Base-by-base conservation (phyloP, 768 basidiomycete genomes). In the Panellus pusillus region DNA sequence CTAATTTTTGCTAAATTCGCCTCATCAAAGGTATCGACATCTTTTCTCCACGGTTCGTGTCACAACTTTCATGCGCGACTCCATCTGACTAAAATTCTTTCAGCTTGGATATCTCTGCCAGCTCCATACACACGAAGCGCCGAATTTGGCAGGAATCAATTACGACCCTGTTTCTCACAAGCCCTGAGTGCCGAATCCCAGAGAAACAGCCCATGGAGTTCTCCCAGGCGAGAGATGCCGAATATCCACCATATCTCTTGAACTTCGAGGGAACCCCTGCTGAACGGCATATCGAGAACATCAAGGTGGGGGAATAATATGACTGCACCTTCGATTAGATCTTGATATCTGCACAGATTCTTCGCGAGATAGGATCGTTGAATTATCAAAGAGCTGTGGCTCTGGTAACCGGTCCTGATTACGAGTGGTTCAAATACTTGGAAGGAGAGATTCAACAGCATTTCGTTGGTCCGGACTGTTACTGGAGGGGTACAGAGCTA, bases 121-220 rank as follows among this genome's bases (percentile, higher is more conserved):
- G 74, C 1, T 87, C 84, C 1, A 68, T 77, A 6, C 90, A 92
- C 65, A 74, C 79, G 14, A 81, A 74, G 53, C 78, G 88, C 14
- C 79, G 90, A 5, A 86, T 92, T 13, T 89, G 88, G 87, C 89
- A 92, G 65, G 90, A 92, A 67, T 77, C 86, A 4, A 74, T 91
- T 19, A 79, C 85, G 0, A 78, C 84, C 1, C 70, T 92, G 15
- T 67, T 91, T 14, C 75, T 91, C 29, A 86, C 86, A 0, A 77
- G 71, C 51, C 71, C 80, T 0, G 76, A 79, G 9, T 82, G 80
- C 63, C 70, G 72, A 17, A 89, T 92, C 60, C 84, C 86, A 1
- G 63, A 71, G 38, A 68, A 72, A 14, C 82, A 88, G 62, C 63
- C 66, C 6, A 84, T 91, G 76, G 48, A 64, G 18, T 92, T 80